A percentile compares a stretch with the other conserved stretches of the same genome.
Evolutionary conservation across 495 filamentous ascomycete genomes (phyloP).

Genomic region (Cenococcum geophilum): DNA sequence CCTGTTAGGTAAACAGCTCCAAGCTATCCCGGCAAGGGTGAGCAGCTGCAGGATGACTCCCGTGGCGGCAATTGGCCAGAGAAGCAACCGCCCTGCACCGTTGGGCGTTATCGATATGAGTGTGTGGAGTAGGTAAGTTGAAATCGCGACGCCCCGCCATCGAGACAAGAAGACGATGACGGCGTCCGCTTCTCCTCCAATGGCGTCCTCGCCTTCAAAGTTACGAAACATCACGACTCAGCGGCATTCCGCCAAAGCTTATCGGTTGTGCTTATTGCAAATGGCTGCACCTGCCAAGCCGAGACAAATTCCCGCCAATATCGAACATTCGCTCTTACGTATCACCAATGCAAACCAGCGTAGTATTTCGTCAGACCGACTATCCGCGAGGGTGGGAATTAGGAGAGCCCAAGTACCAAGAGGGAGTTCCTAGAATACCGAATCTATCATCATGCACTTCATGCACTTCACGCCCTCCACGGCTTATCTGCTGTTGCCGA

Average conservation of each 20-base stretch:
- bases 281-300: background rate
- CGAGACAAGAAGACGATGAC: background rate
- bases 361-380: slow-evolving; percentile 9
- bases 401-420: too few relatives aligned
- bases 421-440: too few relatives aligned
- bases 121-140: background rate
- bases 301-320: slow-evolving; percentile 6
- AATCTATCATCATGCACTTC: too few relatives aligned
- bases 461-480: background rate
- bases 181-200: background rate
- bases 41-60: slow-evolving; percentile 3
- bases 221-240: background rate
- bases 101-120: background rate
- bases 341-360: slow-evolving; percentile 19
- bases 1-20: slow-evolving; percentile 31
- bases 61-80: background rate
- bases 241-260: background rate
- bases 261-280: background rate
- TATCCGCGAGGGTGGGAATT: background rate
- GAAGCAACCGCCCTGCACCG: background rate
- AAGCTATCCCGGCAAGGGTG: slow-evolving; percentile 17
- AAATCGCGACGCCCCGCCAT: background rate
- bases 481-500: slow-evolving; percentile 1
- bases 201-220: background rate
- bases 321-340: slow-evolving; percentile 23